phyloP scores from a whole-genome alignment of 805 yeast species.

The Pichia pseudocactophila region DNA sequence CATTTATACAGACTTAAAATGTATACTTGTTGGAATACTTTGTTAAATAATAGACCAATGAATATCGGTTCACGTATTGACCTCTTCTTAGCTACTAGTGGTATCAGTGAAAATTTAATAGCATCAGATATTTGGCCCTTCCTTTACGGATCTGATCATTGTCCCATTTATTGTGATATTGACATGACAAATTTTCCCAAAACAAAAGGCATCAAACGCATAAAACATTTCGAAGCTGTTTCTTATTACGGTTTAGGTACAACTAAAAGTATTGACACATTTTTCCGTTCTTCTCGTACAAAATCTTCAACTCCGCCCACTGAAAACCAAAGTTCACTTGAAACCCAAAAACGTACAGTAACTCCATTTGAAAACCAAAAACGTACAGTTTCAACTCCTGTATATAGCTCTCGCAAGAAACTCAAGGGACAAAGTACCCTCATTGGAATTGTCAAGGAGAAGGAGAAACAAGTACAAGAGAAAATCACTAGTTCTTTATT shows the following conservation, averaged over 20 bases:
- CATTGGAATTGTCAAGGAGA: not conserved
- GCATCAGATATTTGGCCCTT: slow-evolving; percentile 48
- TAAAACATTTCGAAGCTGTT: slow-evolving; percentile 44
- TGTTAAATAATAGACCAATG: slow-evolving; percentile 63
- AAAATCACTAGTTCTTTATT: slow-evolving; percentile 6
- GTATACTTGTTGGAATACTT: slow-evolving; percentile 91
- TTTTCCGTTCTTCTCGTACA: slow-evolving; percentile 16
- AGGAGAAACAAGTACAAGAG: not conserved
- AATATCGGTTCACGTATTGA: slow-evolving; percentile 89
- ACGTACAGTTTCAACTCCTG: slow-evolving; percentile 2
- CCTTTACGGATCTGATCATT: slow-evolving; percentile 85
- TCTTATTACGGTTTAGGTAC: slow-evolving; percentile 33
- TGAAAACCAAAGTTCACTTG: too few species aligned
- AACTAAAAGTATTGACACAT: slow-evolving; percentile 24
- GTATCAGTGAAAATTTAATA: slow-evolving; percentile 32
- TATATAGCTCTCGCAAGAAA: slow-evolving; percentile 17
- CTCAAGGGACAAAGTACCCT: slow-evolving; percentile 11
- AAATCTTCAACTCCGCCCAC: not conserved
- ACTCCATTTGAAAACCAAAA: slow-evolving; percentile 5
- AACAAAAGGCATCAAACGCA: not conserved
- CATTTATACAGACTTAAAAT: slow-evolving; percentile 53
- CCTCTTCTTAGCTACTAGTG: slow-evolving; percentile 46
- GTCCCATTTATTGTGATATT: slow-evolving; percentile 78
- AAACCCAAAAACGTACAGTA: too few species aligned
- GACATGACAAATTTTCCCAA: slow-evolving; percentile 12